These are phyloP conservation scores for Seminavis robusta DNA, from an alignment of 108 stramenopile genomes.

Conservation along the genomic window DNA sequence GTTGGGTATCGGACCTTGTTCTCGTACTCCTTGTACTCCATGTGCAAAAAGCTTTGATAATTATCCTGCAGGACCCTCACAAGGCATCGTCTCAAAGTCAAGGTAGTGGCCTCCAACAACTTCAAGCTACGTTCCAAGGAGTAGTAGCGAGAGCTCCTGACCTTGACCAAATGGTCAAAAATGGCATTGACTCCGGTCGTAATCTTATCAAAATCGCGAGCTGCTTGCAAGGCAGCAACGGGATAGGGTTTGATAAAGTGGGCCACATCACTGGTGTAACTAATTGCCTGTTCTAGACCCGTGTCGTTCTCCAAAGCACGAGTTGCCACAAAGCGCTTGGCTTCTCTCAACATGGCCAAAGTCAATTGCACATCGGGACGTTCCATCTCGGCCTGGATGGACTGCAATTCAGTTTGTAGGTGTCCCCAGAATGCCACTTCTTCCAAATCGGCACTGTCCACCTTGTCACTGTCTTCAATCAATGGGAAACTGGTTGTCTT, in stretches of 20 bases:
- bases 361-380: constrained; percentile 62
- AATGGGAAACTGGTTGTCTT: constrained; percentile 60
- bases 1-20: constrained; percentile 48
- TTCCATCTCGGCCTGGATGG: constrained; percentile 55
- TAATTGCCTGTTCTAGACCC: constrained; percentile 73
- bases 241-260: constrained; percentile 86
- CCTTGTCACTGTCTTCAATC: constrained; percentile 29
- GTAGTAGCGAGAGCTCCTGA: constrained; percentile 82
- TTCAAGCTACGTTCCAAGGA: constrained; percentile 70
- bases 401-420: constrained; percentile 47
- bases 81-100: constrained; percentile 58
- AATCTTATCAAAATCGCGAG: constrained; percentile 65
- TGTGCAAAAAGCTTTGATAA: constrained; percentile 50
- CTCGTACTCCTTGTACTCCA: constrained; percentile 75
- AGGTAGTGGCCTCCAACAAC: constrained; percentile 80
- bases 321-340: constrained; percentile 86
- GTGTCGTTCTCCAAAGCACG: constrained; percentile 90
- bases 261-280: constrained; percentile 62
- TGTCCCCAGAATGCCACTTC: constrained; percentile 86
- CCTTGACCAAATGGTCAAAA: constrained; percentile 85
- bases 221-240: constrained; percentile 63
- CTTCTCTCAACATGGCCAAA: constrained; percentile 70
- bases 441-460: constrained; percentile 55
- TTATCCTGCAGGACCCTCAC: constrained; percentile 49
- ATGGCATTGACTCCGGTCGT: constrained; percentile 47